Evolutionary conservation across 2,329 filamentous ascomycete species (phyloP).

Genomic region (Eutypa lata): DNA sequence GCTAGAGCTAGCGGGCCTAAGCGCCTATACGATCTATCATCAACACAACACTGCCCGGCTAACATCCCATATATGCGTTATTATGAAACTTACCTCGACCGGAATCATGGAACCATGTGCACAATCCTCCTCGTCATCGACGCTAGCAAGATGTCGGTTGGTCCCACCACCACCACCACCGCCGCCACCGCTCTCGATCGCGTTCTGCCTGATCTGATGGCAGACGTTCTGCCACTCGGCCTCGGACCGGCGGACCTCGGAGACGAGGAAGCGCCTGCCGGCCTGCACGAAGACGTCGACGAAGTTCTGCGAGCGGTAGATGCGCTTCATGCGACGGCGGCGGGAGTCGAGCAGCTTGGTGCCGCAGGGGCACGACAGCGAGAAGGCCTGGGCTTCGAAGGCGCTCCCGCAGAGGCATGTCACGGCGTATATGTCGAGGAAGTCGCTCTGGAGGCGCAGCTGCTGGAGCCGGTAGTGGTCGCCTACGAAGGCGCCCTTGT

Average conservation of each 20-base stretch:
- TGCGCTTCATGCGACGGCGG: slow-evolving; percentile 8
- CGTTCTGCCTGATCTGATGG: neutral
- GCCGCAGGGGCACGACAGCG: slow-evolving; percentile 2
- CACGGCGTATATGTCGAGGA: slow-evolving; percentile 8
- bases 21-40: neutral
- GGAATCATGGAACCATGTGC: no score
- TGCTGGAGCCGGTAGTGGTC: slow-evolving; percentile 7
- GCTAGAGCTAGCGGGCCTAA: neutral
- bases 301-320: slow-evolving; percentile 9
- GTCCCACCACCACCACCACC: no score
- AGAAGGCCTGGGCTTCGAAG: slow-evolving; percentile 12
- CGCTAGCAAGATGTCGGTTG: no score
- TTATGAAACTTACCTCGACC: no score
- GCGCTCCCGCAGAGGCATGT: slow-evolving; percentile 1
- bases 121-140: no score
- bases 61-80: no score
- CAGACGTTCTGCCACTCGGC: neutral
- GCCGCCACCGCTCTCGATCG: neutral
- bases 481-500: neutral
- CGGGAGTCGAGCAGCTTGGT: slow-evolving; percentile 6
- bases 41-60: neutral
- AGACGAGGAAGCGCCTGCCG: slow-evolving; percentile 7
- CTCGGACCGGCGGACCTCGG: neutral
- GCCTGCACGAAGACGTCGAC: slow-evolving; percentile 3
- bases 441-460: slow-evolving; percentile 6